These are phyloP conservation scores for Neopestalotiopsis rosae DNA, from an alignment of 2,329 filamentous ascomycete species.

Conservation along the genomic window DNA sequence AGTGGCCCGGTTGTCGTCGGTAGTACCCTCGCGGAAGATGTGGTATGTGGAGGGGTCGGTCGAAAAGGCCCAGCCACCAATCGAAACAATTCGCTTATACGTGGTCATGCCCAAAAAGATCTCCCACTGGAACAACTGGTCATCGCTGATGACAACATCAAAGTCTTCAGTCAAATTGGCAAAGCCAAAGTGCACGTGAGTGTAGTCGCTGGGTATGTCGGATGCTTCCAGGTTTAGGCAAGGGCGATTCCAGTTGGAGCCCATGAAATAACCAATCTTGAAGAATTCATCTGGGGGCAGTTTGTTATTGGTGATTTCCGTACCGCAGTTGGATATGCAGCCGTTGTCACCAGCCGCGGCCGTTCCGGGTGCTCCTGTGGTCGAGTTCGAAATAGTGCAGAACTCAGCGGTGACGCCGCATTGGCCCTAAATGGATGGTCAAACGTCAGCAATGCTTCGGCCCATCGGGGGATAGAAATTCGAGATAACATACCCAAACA, in stretches of 20 bases:
- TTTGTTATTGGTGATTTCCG: slow-evolving; percentile 19
- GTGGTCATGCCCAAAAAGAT: slow-evolving; percentile 31
- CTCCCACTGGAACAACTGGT: not conserved
- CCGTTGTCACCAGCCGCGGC: slow-evolving; percentile 8
- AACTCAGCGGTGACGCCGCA: no score
- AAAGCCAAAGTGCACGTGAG: slow-evolving; percentile 40
- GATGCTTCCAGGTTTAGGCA: slow-evolving; percentile 25
- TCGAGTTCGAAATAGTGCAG: no score
- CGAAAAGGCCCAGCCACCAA: slow-evolving; percentile 50
- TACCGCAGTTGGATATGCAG: slow-evolving; percentile 25
- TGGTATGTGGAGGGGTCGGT: slow-evolving; percentile 39
- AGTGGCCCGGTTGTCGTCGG: slow-evolving; percentile 34
- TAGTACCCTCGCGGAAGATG: slow-evolving; percentile 41
- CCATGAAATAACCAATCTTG: slow-evolving; percentile 24
- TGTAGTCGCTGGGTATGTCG: slow-evolving; percentile 23
- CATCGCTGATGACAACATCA: not conserved
- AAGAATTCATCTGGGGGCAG: not conserved
- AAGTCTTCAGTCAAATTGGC: slow-evolving; percentile 21
- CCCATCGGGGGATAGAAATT: no score
- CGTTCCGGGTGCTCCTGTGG: no score
- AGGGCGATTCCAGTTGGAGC: slow-evolving; percentile 21
- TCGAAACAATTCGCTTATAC: slow-evolving; percentile 43
- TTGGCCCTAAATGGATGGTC: no score
- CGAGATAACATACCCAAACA: no score
- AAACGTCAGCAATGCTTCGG: no score